These are phyloP conservation scores for Colletotrichum trifolii DNA, from an alignment of 2,329 filamentous ascomycete genomes.

Conservation along the genomic window DNA sequence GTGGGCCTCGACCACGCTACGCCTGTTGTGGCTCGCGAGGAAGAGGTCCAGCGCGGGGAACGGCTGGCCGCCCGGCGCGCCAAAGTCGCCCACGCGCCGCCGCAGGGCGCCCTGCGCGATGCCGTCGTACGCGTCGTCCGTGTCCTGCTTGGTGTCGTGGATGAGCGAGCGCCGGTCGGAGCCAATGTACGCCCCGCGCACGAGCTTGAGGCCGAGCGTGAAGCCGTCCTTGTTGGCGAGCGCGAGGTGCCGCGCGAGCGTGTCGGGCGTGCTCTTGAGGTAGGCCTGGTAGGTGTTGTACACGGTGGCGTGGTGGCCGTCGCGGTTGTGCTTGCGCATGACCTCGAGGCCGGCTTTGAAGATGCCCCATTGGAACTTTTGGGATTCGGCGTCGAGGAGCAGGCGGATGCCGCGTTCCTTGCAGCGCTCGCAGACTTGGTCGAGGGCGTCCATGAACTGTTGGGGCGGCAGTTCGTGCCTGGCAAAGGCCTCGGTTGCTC, in stretches of 20 bases:
- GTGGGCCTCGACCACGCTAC: slow-evolving; percentile 66
- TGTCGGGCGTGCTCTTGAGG: slow-evolving; percentile 70
- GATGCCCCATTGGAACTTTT: slow-evolving; percentile 80
- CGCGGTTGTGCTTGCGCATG: slow-evolving; percentile 80
- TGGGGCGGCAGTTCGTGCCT: slow-evolving; percentile 70
- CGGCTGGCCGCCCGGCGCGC: slow-evolving; percentile 53
- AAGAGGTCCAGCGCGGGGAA: slow-evolving; percentile 70
- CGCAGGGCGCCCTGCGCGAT: slow-evolving; percentile 75
- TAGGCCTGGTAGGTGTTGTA: slow-evolving; percentile 87
- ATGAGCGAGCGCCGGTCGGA: slow-evolving; percentile 77
- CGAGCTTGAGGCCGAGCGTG: slow-evolving; percentile 78
- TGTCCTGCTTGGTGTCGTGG: slow-evolving; percentile 77
- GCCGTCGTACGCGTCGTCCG: slow-evolving; percentile 77
- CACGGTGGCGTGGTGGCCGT: slow-evolving; percentile 71
- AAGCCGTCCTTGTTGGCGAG: slow-evolving; percentile 69
- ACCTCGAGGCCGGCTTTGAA: slow-evolving; percentile 81
- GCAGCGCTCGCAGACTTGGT: slow-evolving; percentile 79
- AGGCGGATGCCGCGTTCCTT: slow-evolving; percentile 76
- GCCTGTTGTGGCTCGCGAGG: slow-evolving; percentile 84
- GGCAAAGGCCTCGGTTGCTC: slow-evolving; percentile 76
- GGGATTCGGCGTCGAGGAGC: slow-evolving; percentile 88
- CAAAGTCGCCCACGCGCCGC: slow-evolving; percentile 64
- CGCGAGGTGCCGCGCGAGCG: slow-evolving; percentile 69
- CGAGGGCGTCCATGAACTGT: slow-evolving; percentile 76
- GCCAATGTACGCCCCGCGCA: slow-evolving; percentile 79